Conservation (phyloP, 2,329 filamentous ascomycete genomes). For the Fusarium sp. region DNA sequence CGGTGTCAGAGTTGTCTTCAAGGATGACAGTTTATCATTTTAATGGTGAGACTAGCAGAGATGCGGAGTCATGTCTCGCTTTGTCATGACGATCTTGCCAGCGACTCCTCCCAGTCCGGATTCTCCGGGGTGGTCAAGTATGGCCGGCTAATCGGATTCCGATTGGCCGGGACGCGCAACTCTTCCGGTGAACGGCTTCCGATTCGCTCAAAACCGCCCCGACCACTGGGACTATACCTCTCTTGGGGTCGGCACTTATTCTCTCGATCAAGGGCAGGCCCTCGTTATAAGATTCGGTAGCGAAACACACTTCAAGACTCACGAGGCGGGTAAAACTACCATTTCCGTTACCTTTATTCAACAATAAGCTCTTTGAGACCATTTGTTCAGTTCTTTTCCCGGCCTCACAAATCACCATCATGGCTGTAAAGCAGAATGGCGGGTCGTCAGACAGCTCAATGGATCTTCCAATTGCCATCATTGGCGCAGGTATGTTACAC, state of each 20-base stretch:
- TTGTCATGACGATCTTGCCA: not conserved
- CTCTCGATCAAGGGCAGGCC: not conserved
- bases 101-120: not conserved
- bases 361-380: not conserved
- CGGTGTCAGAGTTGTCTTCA: too few species aligned
- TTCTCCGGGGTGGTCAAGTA: not conserved
- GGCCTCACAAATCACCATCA: not conserved
- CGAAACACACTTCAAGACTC: not conserved
- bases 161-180: not conserved
- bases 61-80: not conserved
- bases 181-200: not conserved
- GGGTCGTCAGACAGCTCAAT: not conserved
- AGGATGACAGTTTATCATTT: not conserved
- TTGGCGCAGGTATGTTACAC: constrained; percentile 64
- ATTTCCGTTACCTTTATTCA: not conserved
- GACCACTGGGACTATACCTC: not conserved
- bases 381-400: not conserved
- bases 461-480: constrained; percentile 58
- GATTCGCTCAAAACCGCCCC: not conserved
- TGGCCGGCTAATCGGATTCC: not conserved
- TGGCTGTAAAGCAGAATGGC: not conserved
- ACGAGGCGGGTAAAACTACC: not conserved
- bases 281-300: not conserved
- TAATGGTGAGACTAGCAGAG: not conserved
- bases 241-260: not conserved